Evolutionary conservation across 2,329 filamentous ascomycete genomes (phyloP), one percentile per base, ranked within the genome.

Genomic region (Diplodia mutila): DNA sequence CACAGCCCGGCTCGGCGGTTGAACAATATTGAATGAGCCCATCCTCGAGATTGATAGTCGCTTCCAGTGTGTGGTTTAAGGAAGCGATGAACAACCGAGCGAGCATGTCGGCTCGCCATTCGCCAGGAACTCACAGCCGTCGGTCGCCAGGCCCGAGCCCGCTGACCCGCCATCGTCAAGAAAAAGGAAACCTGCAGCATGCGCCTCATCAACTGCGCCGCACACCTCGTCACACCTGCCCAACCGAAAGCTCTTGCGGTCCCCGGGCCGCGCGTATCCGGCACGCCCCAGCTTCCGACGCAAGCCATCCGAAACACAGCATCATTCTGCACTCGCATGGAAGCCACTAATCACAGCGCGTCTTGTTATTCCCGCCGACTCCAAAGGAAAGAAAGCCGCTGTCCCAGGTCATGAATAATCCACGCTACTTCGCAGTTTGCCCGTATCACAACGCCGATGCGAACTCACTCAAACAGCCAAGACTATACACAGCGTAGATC

Each of bases 351-450:
- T 53, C 51, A 53, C 51, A 55, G 18, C 57, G 18, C n/a, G 57
- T 61, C 32, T n/a, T 57, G 16, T 61, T 49, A 63, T 63, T 63
- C 12, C 59, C 59, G 59, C 12, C 34, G 4, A n/a, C 14, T n/a
- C 32, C 27, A n/a, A 42, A 46, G 57, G 59, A 51, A 18, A 23
- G 46, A 63, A 63, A 29, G 21, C 59, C 59, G 57, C 57, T 23
- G 55, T 25, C 57, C 29, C 57, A 27, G 55, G 0, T 23, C 9
- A 51, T 14, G 11, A 37, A 12, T 14, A 29, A 18, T 11, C 55
- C 54, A 32, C 7, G 29, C 29, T n/a, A 27, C 18, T 21, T 48
- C 32, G 57, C 39, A 48, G 27, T 34, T 18, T 32, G 16, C 39
- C 21, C 18, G 16, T 14, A 46, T 21, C 16, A 48, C 39, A 34